Conservation (phyloP, 2,329 filamentous ascomycete species). For the Beauveria australis region DNA sequence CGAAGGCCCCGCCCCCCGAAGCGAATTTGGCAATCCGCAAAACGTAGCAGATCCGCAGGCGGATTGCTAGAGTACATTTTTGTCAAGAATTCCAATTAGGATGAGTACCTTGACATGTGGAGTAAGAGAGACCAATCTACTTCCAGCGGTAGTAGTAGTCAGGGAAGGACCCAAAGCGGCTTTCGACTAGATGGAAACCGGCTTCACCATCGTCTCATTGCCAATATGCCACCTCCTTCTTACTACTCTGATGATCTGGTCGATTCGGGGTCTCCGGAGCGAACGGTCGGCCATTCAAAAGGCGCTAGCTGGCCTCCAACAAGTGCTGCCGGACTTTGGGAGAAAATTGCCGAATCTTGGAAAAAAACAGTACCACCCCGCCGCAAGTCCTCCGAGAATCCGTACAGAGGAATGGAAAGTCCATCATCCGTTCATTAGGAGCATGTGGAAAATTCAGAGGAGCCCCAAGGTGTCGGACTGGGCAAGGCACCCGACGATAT, state of each 20-base stretch:
- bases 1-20: not conserved
- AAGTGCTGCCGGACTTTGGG: not conserved
- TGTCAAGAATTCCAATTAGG: not conserved
- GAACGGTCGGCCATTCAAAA: not conserved
- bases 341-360: not conserved
- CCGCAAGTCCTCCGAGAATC: too few species aligned
- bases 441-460: too few species aligned
- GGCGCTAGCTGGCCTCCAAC: not conserved
- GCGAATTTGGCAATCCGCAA: not conserved
- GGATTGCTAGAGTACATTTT: not conserved
- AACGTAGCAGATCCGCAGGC: not conserved
- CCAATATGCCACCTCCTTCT: not conserved
- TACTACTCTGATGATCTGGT: not conserved
- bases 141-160: not conserved
- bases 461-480: too few species aligned
- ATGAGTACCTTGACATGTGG: not conserved
- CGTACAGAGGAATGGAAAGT: too few species aligned
- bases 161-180: not conserved
- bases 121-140: not conserved
- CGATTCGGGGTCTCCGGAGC: not conserved
- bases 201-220: not conserved
- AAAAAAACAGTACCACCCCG: too few species aligned
- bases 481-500: too few species aligned
- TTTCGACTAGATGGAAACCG: not conserved
- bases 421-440: too few species aligned